Conservation (phyloP, 495 filamentous ascomycete species). For the Daldinia vernicosa region DNA sequence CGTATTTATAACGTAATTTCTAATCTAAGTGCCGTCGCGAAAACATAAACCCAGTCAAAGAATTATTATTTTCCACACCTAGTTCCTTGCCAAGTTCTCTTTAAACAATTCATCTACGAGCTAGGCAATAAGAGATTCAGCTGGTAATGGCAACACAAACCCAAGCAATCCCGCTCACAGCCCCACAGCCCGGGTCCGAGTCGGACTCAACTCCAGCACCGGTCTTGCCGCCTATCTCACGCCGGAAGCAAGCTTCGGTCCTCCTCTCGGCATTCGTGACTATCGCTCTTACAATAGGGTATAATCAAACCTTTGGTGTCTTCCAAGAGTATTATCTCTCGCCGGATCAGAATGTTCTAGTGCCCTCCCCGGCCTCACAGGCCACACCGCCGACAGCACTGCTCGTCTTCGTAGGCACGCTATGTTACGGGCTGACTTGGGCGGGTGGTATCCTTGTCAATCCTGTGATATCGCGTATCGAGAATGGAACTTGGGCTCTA, state of each 20-base stretch:
- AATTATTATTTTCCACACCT: neutral
- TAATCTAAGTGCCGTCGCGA: neutral
- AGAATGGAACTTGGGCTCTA: conserved; percentile 42
- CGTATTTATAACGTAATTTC: neutral
- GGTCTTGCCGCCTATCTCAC: conserved; percentile 48
- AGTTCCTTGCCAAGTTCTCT: neutral
- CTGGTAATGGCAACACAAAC: conserved; percentile 7
- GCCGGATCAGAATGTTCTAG: conserved; percentile 48
- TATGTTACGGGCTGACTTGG: conserved; percentile 61
- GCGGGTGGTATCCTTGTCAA: conserved; percentile 59
- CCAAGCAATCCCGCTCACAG: conserved; percentile 30
- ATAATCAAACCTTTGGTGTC: conserved; percentile 59
- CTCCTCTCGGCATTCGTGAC: conserved; percentile 55
- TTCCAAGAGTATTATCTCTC: conserved; percentile 62
- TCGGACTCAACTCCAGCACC: conserved; percentile 16
- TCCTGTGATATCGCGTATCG: conserved; percentile 55
- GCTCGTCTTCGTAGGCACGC: conserved; percentile 60
- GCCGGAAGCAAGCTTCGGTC: conserved; percentile 55
- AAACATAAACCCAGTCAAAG: neutral
- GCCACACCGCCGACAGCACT: conserved; percentile 50
- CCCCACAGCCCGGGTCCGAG: conserved; percentile 18
- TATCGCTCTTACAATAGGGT: conserved; percentile 59
- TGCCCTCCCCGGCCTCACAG: conserved; percentile 42
- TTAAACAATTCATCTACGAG: neutral
- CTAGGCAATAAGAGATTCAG: neutral